A percentile compares a stretch with the other conserved stretches of the same genome.
Conservation (phyloP, 2,329 filamentous ascomycete genomes). For the Pseudopyricularia javanii region DNA sequence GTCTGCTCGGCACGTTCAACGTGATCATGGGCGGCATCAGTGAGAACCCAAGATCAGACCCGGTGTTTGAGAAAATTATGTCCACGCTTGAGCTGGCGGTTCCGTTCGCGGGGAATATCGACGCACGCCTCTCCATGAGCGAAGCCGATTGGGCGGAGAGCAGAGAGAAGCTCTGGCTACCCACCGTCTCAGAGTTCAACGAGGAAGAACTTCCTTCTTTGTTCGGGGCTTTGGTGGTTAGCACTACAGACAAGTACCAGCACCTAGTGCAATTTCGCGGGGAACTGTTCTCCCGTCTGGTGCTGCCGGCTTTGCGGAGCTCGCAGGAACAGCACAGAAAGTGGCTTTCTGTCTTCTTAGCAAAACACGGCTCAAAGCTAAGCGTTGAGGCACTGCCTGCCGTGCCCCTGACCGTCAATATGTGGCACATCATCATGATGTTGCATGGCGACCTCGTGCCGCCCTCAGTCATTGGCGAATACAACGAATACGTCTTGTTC, state of each 20-base stretch:
- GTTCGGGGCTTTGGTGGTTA: not conserved
- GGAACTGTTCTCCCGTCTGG: not conserved
- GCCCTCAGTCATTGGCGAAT: not conserved
- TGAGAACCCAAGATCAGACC: not conserved
- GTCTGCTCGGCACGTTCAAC: not conserved
- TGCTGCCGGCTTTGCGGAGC: not conserved
- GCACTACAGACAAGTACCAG: not conserved
- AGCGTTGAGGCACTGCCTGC: not conserved
- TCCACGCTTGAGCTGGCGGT: not conserved
- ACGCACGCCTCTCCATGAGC: not conserved
- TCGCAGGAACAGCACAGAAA: not conserved
- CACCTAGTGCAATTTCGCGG: not conserved
- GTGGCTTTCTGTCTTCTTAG: not conserved
- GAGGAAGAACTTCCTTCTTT: not conserved
- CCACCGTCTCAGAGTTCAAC: not conserved
- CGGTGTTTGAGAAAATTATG: not conserved
- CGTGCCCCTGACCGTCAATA: not conserved
- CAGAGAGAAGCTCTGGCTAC: not conserved
- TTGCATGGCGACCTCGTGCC: not conserved
- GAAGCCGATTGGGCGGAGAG: not conserved
- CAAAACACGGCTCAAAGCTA: not conserved
- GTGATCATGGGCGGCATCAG: not conserved
- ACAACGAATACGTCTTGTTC: not conserved
- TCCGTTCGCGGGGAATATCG: not conserved
- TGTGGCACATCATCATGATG: not conserved